Base-by-base conservation (phyloP, 257 asterid species). In the Petrea volubilis region DNA sequence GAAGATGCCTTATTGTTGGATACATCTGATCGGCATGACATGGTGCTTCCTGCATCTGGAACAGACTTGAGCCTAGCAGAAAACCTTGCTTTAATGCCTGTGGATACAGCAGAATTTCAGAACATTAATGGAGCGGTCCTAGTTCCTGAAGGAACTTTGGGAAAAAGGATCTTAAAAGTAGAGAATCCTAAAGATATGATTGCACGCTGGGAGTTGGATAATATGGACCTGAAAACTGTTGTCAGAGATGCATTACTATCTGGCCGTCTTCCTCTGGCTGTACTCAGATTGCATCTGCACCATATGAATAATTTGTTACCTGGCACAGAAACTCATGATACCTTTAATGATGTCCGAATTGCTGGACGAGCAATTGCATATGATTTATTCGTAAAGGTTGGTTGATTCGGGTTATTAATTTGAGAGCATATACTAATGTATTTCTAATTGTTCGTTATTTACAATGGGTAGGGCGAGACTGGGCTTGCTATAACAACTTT, bases 241-340 rank as follows among this genome's bases (percentile, higher is more conserved):
- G 99, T 91, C 75, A 85, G 83, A 82, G 99, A 94, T 62, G 99
- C 99, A 53, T 80, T 94, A 77, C 86, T 84, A 70, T 84, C 97
- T 62, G 97, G 97, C 29, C 96, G 99, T 67, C 97, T 94, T 80
- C 99, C 99, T 72, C 83, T 89, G 78, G 99, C 99, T 51, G 97
- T 91, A 73, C 97, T 91, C 78, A 86, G 90, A 74, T 81, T 94
- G 83, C 99, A 91, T 86, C 93, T 94, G 79, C 93, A 83, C 64
- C 90, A 82, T 73, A 77, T 77, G 71, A 84, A 74, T 74, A 84
- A 87, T 75, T 52, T 79, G 78, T 77, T 72, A 70, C 80, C 90
- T 31, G 90, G 86, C 43, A 76, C 77, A 75, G 96, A 84, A 78
- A 63, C 85, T 61, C 90, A 56, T 62, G 99, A 91, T 84, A 83